Base-by-base conservation (phyloP, 1,284 basidiomycete genomes). In the Ganoderma multipileum region DNA sequence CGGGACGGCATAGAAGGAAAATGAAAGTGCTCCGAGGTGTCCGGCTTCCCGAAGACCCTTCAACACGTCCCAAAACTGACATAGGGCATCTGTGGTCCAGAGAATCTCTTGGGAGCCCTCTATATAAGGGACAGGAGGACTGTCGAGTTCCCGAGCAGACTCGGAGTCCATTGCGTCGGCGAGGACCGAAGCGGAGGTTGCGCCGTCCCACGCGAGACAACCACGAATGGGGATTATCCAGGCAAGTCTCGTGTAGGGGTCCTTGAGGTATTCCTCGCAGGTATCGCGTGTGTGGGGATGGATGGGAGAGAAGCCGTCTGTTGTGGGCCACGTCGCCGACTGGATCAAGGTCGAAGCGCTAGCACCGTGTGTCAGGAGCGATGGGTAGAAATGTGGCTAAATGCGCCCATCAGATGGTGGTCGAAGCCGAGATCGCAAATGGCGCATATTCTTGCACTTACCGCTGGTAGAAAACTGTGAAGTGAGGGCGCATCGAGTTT, bases 191-290 rank as follows among this genome's bases (percentile, higher is more conserved):
- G 84, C 89, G 23, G 79, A 69, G 1, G 88, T 84, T 55, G 83
- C 84, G 26, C 76, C 79, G 7, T 79, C 74, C 86, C 87, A 91
- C 12, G 87, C 87, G 39, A 86, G 74, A 14, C 60, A 75, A 12
- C 90, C 90, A 14, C 88, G 85, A 8, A 91, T 75, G 42, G 90
- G 90, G 47, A 92, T 81, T n/a, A 91, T 74, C 90, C 90, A 92
- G 3, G 86, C 84, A 61, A 79, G 79, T 61, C 89, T 84, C 61
- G 81, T 74, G 74, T 80, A 86, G 20, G 76, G 78, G 26, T 78
- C 76, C 28, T 63, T 64, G 5, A 77, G 77, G 68, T 72, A 72
- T 9, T 65, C 77, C 66, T 69, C 76, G 18, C 80, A 68, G 44
- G 74, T 76, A 55, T 77, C 75, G 7, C 73, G 60, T 3, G 79